phyloP scores from a whole-genome alignment of 352 stramenopile species.

The Aphanomyces invadans region DNA sequence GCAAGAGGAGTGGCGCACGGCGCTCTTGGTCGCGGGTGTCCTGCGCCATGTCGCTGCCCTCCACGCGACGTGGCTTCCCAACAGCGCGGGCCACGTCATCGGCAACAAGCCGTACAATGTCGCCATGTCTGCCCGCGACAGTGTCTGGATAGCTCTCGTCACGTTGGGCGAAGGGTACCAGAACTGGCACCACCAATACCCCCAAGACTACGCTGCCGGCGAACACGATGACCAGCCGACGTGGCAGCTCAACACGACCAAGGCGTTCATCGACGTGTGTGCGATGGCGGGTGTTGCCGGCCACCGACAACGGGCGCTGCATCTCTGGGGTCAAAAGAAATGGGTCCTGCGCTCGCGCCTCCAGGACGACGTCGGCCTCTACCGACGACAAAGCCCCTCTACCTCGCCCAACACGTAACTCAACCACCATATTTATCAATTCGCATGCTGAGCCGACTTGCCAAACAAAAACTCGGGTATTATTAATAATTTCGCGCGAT shows the following conservation, averaged over 20 bases:
- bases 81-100: constrained; percentile 96
- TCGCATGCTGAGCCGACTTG: no score
- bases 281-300: constrained; percentile 29
- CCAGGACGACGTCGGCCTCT: not conserved
- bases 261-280: constrained; percentile 96
- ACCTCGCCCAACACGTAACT: no score
- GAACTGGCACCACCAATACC: constrained; percentile 99
- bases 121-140: constrained; percentile 91
- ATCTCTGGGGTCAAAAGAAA: constrained; percentile 9
- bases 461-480: no score
- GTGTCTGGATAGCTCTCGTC: constrained; percentile 92
- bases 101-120: constrained; percentile 98
- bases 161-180: constrained; percentile 97
- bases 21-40: constrained; percentile 93
- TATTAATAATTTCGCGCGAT: no score
- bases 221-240: constrained; percentile 89
- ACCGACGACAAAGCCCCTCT: no score
- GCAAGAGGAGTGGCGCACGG: constrained; percentile 85
- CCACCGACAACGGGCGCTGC: constrained; percentile 1
- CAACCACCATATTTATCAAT: no score
- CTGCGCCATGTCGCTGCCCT: constrained; percentile 94
- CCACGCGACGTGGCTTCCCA: constrained; percentile 98
- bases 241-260: constrained; percentile 98
- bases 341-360: not conserved
- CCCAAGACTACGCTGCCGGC: constrained; percentile 96